These are phyloP conservation scores for Calonectria fujianensis DNA, from an alignment of 2,329 filamentous ascomycete genomes.

Conservation along the genomic window DNA sequence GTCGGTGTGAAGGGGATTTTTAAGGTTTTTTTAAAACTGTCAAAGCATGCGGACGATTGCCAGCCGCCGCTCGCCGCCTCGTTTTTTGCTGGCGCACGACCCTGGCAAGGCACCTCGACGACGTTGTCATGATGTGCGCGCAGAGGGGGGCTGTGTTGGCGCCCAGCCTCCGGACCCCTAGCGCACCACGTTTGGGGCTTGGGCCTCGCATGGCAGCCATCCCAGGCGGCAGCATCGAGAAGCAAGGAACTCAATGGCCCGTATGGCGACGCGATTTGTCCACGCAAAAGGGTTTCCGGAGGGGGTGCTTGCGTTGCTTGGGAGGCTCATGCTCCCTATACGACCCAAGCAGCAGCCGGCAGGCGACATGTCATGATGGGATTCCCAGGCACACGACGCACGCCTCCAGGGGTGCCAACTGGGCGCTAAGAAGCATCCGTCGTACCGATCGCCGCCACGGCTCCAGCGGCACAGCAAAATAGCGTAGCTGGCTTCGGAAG, in stretches of 20 bases:
- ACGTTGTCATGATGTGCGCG: constrained; percentile 13
- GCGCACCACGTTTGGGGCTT: constrained; percentile 21
- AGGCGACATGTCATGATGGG: constrained; percentile 15
- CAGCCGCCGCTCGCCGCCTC: constrained; percentile 3
- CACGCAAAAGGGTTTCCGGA: neutral
- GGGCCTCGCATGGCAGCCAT: constrained; percentile 17
- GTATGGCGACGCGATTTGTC: neutral
- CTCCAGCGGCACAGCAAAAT: constrained; percentile 12
- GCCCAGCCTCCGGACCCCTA: constrained; percentile 9
- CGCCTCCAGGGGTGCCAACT: constrained; percentile 12
- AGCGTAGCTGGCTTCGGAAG: constrained; percentile 18
- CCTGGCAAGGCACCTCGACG: neutral
- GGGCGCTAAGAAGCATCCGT: constrained; percentile 13
- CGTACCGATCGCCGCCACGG: constrained; percentile 8
- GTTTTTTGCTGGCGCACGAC: constrained; percentile 3
- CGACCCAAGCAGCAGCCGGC: neutral
- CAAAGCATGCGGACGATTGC: neutral
- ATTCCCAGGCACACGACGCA: constrained; percentile 7
- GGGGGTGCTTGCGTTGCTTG: constrained; percentile 16
- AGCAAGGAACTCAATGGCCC: neutral
- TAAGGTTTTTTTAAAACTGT: neutral
- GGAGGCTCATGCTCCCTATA: neutral
- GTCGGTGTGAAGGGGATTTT: neutral
- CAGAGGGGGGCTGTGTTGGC: constrained; percentile 16
- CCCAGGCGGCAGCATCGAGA: neutral